These are phyloP conservation scores for Amyloporia xantha DNA, from an alignment of 768 basidiomycete genomes.

Conservation along the genomic window DNA sequence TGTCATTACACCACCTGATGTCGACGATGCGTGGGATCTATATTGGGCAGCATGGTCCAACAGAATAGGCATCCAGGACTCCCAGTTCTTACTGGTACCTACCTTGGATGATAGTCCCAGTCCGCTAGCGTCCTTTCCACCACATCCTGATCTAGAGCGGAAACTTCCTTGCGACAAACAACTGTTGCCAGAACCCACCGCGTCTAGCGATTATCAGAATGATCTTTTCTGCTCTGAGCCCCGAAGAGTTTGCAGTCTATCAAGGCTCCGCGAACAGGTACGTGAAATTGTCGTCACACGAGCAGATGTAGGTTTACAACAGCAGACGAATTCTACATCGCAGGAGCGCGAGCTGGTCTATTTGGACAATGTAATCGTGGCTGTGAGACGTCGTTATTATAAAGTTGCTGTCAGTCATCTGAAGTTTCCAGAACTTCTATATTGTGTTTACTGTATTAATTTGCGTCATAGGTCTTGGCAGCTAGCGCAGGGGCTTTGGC, in stretches of 20 bases:
- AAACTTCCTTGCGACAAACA: neutral
- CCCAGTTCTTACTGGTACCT: neutral
- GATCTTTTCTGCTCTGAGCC: neutral
- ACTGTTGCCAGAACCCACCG: neutral
- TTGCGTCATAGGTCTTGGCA: conserved; percentile 32
- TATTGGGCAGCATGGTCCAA: conserved; percentile 7
- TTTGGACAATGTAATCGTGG: conserved; percentile 15
- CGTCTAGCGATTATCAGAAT: neutral
- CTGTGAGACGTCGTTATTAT: conserved; percentile 31
- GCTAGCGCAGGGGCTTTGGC: conserved; percentile 31
- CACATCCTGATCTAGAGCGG: neutral
- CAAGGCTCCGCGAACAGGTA: neutral
- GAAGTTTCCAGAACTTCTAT: too few species aligned
- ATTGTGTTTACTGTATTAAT: neutral
- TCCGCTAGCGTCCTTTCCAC: neutral
- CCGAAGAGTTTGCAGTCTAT: conserved; percentile 2
- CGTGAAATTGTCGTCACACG: neutral
- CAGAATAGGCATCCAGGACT: conserved; percentile 2
- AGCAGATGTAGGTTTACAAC: conserved; percentile 1
- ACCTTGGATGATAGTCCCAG: neutral
- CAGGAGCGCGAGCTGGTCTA: conserved; percentile 18
- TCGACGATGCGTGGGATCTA: conserved; percentile 27
- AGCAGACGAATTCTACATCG: conserved; percentile 7
- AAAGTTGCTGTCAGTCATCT: conserved; percentile 34
- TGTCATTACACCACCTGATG: conserved; percentile 43